These are phyloP conservation scores for Brassica cretica DNA, from an alignment of 345 rosid species.

Conservation along the genomic window DNA sequence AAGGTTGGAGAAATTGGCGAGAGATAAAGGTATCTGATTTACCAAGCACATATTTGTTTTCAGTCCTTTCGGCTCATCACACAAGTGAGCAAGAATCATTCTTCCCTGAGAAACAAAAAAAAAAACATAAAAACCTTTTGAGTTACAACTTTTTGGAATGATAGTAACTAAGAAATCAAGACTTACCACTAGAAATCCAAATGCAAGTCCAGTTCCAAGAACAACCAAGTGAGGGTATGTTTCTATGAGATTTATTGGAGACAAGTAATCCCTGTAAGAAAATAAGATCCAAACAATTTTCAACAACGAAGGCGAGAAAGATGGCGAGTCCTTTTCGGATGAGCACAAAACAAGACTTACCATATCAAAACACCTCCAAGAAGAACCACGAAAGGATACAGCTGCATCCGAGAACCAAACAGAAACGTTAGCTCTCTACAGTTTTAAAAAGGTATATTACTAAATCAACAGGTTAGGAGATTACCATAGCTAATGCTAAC, in stretches of 20 bases:
- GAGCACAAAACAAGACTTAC: slow-evolving; percentile 44
- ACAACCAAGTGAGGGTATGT: slow-evolving; percentile 87
- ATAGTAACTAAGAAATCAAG: slow-evolving; percentile 9
- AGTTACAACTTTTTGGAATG: not conserved
- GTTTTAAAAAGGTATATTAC: not conserved
- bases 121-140: not conserved
- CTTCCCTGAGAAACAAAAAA: slow-evolving; percentile 83
- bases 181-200: slow-evolving; percentile 96
- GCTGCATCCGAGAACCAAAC: slow-evolving; percentile 51
- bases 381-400: slow-evolving; percentile 84
- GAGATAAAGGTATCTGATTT: slow-evolving; percentile 29
- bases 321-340: not conserved
- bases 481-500: slow-evolving; percentile 95
- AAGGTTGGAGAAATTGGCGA: not conserved
- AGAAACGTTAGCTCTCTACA: slow-evolving; percentile 16
- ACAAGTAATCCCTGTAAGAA: slow-evolving; percentile 41
- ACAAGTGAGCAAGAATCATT: slow-evolving; percentile 97
- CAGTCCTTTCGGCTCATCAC: slow-evolving; percentile 97
- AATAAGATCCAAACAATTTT: slow-evolving; percentile 7
- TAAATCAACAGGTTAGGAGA: slow-evolving; percentile 1
- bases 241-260: slow-evolving; percentile 75
- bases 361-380: slow-evolving; percentile 85
- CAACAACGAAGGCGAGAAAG: not conserved
- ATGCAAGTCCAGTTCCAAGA: slow-evolving; percentile 96
- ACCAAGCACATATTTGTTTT: slow-evolving; percentile 99